Conservation (phyloP, 108 stramenopile genomes). For the Stephanodiscus triporus region DNA sequence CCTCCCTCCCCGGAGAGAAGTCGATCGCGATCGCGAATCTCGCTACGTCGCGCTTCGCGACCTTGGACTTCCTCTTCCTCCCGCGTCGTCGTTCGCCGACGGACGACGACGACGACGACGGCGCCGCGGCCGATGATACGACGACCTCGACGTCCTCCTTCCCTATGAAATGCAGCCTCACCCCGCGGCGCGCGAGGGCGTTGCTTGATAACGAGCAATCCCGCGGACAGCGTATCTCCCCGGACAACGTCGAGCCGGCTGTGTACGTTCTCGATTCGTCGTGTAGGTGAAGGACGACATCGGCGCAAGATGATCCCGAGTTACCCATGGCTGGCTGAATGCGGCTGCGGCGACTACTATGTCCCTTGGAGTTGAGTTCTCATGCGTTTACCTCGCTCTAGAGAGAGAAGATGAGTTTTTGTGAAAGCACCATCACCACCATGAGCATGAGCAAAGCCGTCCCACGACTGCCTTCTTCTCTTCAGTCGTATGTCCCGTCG, state of each 20-base stretch:
- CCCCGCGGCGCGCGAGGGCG: background rate
- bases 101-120: background rate
- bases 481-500: too few relatives aligned
- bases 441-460: too few relatives aligned
- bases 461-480: too few relatives aligned
- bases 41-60: background rate
- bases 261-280: background rate
- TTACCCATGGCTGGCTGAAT: background rate
- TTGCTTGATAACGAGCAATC: background rate
- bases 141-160: constrained; percentile 14
- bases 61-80: background rate
- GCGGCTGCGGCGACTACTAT: too few relatives aligned
- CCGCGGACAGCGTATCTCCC: constrained; percentile 1
- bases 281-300: background rate
- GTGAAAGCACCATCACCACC: too few relatives aligned
- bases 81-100: background rate
- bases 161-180: constrained; percentile 7
- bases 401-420: too few relatives aligned
- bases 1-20: too few relatives aligned
- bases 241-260: constrained; percentile 7
- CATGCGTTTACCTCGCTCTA: too few relatives aligned
- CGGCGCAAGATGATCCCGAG: background rate
- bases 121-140: too few relatives aligned
- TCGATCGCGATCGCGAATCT: background rate
- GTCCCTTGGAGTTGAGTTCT: too few relatives aligned